These are phyloP conservation scores for Epithemia pelagica DNA, from an alignment of 108 stramenopile genomes.

Conservation along the genomic window DNA sequence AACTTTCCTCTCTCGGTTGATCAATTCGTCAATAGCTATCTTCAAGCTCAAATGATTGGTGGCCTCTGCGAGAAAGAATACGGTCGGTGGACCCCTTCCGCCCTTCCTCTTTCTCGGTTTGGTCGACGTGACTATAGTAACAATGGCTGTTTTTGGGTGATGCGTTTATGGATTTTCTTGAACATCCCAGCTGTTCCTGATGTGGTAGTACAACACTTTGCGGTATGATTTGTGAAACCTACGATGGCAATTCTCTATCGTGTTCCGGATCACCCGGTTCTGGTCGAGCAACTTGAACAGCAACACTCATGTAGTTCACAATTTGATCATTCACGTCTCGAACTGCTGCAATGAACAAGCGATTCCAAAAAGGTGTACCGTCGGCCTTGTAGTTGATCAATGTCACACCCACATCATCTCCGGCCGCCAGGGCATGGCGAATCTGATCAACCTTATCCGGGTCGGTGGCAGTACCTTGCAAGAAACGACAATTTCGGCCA, in stretches of 20 bases:
- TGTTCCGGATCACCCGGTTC: constrained; percentile 64
- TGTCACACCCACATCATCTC: constrained; percentile 80
- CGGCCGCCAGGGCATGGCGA: constrained; percentile 66
- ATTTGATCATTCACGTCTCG: constrained; percentile 85
- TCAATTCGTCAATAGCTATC: too few species aligned
- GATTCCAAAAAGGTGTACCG: constrained; percentile 96
- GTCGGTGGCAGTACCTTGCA: constrained; percentile 87
- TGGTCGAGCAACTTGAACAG: constrained; percentile 67
- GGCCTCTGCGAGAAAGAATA: too few species aligned
- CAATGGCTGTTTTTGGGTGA: too few species aligned
- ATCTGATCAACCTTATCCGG: constrained; percentile 74
- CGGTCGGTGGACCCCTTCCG: too few species aligned
- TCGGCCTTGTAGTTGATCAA: constrained; percentile 93
- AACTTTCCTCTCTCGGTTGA: too few species aligned
- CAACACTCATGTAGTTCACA: constrained; percentile 92
- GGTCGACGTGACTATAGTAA: too few species aligned
- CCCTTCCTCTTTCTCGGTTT: too few species aligned
- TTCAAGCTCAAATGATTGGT: too few species aligned
- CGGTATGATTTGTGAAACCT: too few species aligned
- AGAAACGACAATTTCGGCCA: constrained; percentile 93
- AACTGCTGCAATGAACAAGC: constrained; percentile 93
- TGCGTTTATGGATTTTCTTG: too few species aligned
- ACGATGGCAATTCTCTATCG: constrained; percentile 42
- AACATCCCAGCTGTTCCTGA: too few species aligned
- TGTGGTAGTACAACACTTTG: too few species aligned